Base-by-base conservation (phyloP, 2,329 filamentous ascomycete genomes). In the Diaporthe australafricana region DNA sequence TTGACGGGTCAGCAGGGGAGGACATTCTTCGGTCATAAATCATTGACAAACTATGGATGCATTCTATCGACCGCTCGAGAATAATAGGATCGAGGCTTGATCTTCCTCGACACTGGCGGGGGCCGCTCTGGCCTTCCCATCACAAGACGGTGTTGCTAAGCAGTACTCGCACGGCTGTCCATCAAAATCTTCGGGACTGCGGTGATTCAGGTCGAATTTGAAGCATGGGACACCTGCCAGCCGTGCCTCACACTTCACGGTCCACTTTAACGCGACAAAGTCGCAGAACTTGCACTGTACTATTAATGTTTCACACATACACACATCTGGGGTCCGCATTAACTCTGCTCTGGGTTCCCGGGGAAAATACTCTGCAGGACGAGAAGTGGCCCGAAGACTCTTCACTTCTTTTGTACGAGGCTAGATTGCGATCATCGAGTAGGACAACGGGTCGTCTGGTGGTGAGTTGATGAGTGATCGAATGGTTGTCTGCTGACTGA, bases 261-360 rank as follows among this genome's bases (percentile, higher is more conserved):
- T 47, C 53, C 42, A 69, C 55, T 69, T 69, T 17, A 40, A 68
- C 2, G 17, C 16, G 48, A 69, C 50, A 40, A 69, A 60, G 30
- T 40, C 30, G 42, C 53, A 68, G 17, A 30, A 42, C 12, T 11
- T 8, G 20, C 30, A 50, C 25, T 68, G 27, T 40, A 50, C 35
- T 40, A 56, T 25, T 12, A 56, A 32, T 20, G 16, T 68, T 27
- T 60, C 42, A 22, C 53, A 60, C 42, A 60, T 40, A 22, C 53
- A 60, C 42, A 60, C 30, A 32, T 55, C n/a, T 45, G 20, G 17
- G 52, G 52, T 56, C 35, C 6, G 12, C 7, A 1, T 3, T 32
- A 6, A 30, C 12, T 9, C 17, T 3, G 27, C 6, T 27, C 57
- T 5, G 17, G 27, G 5, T 48, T 56, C 30, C n/a, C 20, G 22